These are phyloP conservation scores for Skeletonema marinoi DNA, from an alignment of 108 stramenopile species.

Conservation along the genomic window DNA sequence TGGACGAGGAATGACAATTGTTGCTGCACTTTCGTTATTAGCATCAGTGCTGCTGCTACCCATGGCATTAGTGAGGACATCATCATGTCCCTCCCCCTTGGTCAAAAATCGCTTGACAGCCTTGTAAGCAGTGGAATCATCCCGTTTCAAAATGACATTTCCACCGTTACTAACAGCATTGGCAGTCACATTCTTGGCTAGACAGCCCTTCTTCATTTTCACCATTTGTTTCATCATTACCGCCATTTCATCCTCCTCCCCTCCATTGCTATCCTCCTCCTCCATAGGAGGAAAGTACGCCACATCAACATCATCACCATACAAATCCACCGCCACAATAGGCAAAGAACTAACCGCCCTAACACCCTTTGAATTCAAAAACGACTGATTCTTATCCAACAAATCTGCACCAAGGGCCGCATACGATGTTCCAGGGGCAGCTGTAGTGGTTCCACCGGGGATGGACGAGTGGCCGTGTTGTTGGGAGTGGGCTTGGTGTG, in stretches of 20 bases:
- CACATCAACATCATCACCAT: conserved; percentile 52
- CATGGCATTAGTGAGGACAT: conserved; percentile 56
- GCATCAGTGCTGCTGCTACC: conserved; percentile 8
- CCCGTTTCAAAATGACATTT: conserved; percentile 39
- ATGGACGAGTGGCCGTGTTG: conserved; percentile 16
- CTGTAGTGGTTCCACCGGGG: conserved; percentile 39
- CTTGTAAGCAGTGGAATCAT: conserved; percentile 68
- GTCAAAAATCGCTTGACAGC: conserved; percentile 73
- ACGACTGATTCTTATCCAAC: conserved; percentile 68
- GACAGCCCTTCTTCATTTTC: conserved; percentile 16
- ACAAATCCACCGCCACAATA: conserved; percentile 79
- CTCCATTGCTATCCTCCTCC: conserved; percentile 18
- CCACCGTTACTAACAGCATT: conserved; percentile 3
- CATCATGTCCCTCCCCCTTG: conserved; percentile 55
- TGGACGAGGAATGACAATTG: conserved; percentile 54
- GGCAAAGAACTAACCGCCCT: conserved; percentile 60
- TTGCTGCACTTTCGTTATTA: conserved; percentile 22
- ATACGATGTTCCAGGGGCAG: conserved; percentile 39
- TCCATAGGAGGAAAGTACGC: conserved; percentile 77
- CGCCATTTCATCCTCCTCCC: conserved; percentile 14
- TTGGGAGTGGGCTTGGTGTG: conserved; percentile 42
- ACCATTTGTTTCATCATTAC: conserved; percentile 20
- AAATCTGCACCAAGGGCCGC: conserved; percentile 76
- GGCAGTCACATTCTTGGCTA: not conserved
- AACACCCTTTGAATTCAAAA: conserved; percentile 55